Conservation (phyloP, 2,329 filamentous ascomycete genomes). For the Alternaria incomplexa region DNA sequence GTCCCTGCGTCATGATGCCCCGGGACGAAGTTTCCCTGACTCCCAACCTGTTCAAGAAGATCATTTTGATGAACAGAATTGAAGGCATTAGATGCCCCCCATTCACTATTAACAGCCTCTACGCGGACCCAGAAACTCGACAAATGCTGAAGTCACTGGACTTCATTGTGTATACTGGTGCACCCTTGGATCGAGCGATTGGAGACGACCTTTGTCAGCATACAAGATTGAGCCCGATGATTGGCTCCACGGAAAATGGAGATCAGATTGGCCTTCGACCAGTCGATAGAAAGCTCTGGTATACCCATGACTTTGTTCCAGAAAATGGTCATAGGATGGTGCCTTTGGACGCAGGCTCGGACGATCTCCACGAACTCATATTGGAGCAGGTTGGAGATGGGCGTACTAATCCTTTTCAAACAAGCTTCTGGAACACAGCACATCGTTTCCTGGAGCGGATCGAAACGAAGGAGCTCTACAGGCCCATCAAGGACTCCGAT, state of each 20-base stretch:
- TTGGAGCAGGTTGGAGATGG: neutral
- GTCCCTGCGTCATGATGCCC: conserved; percentile 12
- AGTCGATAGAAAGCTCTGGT: conserved; percentile 18
- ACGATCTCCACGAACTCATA: conserved; percentile 38
- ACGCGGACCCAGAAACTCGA: conserved; percentile 11
- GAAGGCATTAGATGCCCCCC: neutral
- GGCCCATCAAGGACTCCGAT: conserved; percentile 29
- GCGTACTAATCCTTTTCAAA: neutral
- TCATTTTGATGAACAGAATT: neutral
- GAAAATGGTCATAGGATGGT: conserved; percentile 20
- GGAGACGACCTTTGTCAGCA: conserved; percentile 21
- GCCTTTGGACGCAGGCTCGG: conserved; percentile 18
- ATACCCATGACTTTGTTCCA: conserved; percentile 23
- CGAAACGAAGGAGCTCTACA: conserved; percentile 46
- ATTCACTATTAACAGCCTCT: neutral
- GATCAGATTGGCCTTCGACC: conserved; percentile 13
- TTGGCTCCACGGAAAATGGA: conserved; percentile 27
- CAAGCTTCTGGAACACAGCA: conserved; percentile 32
- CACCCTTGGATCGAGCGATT: conserved; percentile 16
- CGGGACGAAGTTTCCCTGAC: conserved; percentile 1
- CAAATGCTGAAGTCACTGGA: conserved; percentile 20
- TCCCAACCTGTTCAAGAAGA: conserved; percentile 14
- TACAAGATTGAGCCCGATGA: conserved; percentile 16
- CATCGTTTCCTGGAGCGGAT: conserved; percentile 37
- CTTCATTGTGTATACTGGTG: conserved; percentile 17